Evolutionary conservation across 2,329 filamentous ascomycete species (phyloP), one percentile per base, ranked within the genome.

Genomic region (Pestalotiopsis fici): DNA sequence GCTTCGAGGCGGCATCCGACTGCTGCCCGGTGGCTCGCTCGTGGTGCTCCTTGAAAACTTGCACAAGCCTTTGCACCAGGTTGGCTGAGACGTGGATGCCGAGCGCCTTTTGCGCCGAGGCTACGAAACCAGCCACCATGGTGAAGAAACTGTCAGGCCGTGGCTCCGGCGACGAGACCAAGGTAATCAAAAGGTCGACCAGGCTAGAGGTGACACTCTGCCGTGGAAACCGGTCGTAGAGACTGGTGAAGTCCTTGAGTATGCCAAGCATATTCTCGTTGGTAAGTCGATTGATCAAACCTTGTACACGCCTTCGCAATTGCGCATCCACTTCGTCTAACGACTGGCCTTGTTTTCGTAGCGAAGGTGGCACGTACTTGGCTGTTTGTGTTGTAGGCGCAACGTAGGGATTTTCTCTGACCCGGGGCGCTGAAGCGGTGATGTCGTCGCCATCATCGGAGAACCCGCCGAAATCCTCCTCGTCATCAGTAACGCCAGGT

Each of bases 1-100:
- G 76, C 54, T 75, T 78, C 3, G 73, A 75, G 9, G 66, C 72
- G 25, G 76, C 70, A 64, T 78, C 76, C 2, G 76, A 78, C 15
- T 77, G 74, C 59, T 77, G 71, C n/a, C 74, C 72, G 11, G 74
- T 77, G 1, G 82, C 81, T 59, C 78, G 78, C 12, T 81, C 82
- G 71, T 93, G 92, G 68, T 90, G 84, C 21, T 86, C 83, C 69
- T 92, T 90, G 75, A 98, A 94, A 9, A 90, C 88, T 59, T 91
- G 88, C 18, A 97, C 92, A 6, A 95, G 83, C 43, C 89, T 88
- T 71, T 97, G 93, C 9, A 98, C 83, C 27, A 98, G 85, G 74
- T 97, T 91, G 0, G 95, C 95, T 3, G 94, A 95, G 79, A 98
- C 95, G 74, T 97, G 95, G 15, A 91, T 91, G 5, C 96, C 96